Conservation (phyloP, 139 green algal species). For the Axilococcus clingmanii region DNA sequence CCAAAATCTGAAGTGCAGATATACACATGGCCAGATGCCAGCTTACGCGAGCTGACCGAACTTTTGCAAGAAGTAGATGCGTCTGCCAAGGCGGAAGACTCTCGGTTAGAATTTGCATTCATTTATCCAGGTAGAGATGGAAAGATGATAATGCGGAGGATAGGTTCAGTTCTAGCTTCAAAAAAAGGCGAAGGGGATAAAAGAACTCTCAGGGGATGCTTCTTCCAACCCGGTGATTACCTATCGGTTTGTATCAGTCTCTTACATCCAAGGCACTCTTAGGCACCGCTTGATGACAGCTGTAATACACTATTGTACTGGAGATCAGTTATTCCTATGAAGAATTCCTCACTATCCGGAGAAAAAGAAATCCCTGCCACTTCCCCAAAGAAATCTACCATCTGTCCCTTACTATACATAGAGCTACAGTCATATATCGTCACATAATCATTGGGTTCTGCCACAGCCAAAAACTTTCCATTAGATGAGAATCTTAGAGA, state of each 20-base stretch:
- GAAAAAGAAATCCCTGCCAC: conserved; percentile 33
- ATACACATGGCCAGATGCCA: conserved; percentile 92
- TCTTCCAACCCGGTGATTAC: conserved; percentile 84
- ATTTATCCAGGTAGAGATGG: conserved; percentile 82
- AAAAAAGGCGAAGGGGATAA: conserved; percentile 55
- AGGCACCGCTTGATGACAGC: neutral
- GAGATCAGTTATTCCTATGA: conserved; percentile 14
- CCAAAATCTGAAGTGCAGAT: conserved; percentile 50
- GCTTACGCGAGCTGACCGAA: conserved; percentile 77
- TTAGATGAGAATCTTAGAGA: conserved; percentile 62
- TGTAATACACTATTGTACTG: conserved; percentile 24
- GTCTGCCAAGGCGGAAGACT: conserved; percentile 22
- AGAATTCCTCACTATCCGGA: conserved; percentile 26
- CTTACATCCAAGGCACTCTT: neutral
- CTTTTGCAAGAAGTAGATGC: conserved; percentile 74
- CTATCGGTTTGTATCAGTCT: conserved; percentile 58
- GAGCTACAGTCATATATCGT: conserved; percentile 67
- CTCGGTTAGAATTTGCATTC: conserved; percentile 73
- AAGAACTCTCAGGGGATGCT: conserved; percentile 65
- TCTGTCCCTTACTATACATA: conserved; percentile 30
- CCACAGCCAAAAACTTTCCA: conserved; percentile 65
- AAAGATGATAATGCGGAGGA: conserved; percentile 73
- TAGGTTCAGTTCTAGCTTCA: conserved; percentile 46
- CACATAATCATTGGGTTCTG: conserved; percentile 90
- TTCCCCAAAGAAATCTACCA: conserved; percentile 81